phyloP scores from a whole-genome alignment of 768 basidiomycete species.

The Leccinellum luteum region DNA sequence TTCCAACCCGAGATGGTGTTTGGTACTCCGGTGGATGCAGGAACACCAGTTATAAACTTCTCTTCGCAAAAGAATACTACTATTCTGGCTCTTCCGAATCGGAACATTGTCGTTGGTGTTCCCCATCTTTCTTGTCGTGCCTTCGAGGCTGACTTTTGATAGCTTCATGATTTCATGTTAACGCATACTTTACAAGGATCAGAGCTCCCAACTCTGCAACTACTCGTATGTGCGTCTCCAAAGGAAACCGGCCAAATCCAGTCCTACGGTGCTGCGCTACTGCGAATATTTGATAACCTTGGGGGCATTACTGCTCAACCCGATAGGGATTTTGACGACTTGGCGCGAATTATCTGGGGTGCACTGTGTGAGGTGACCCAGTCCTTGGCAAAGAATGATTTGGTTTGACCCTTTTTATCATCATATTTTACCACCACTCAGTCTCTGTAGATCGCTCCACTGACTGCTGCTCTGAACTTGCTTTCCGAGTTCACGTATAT shows the following conservation, averaged over 20 bases:
- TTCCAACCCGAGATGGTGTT: conserved; percentile 23
- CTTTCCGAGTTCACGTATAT: conserved; percentile 44
- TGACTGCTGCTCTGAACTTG: conserved; percentile 54
- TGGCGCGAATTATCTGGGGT: conserved; percentile 29
- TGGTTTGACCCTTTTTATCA: conserved; percentile 36
- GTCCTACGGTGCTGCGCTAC: conserved; percentile 42
- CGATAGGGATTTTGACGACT: conserved; percentile 17
- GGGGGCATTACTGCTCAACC: conserved; percentile 22
- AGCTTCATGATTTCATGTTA: conserved; percentile 64
- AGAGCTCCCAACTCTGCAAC: conserved; percentile 48
- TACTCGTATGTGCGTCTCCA: conserved; percentile 42
- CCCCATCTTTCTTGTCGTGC: not conserved
- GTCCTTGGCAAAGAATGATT: conserved; percentile 34
- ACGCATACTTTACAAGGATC: conserved; percentile 47
- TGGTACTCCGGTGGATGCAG: conserved; percentile 18
- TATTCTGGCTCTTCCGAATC: conserved; percentile 43
- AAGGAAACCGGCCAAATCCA: conserved; percentile 25
- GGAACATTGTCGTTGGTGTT: conserved; percentile 53
- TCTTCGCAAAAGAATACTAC: conserved; percentile 32
- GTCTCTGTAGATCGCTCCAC: conserved; percentile 38
- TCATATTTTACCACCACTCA: conserved; percentile 4
- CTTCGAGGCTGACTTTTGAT: conserved; percentile 1
- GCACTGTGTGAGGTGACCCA: conserved; percentile 41
- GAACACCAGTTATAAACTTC: conserved; percentile 4
- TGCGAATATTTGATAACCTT: conserved; percentile 33